Base-by-base conservation (phyloP, 805 yeast species). In the Candida hispaniensis region DNA sequence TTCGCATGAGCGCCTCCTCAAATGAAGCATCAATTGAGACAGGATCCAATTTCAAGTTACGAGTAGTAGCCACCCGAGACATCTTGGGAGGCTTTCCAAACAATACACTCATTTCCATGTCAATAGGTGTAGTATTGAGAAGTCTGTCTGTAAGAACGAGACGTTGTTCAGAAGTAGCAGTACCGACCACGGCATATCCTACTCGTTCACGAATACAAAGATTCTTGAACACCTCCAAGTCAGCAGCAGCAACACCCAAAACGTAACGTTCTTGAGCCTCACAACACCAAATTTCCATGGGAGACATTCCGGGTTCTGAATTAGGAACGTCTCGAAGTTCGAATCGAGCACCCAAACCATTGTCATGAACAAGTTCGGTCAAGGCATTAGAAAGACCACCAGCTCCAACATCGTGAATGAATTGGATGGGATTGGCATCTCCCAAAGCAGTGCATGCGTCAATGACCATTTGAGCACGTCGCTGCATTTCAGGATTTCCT, bases 221-320 rank as follows among this genome's bases (percentile, higher is more conserved):
- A 38, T 67, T 70, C 51, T 73, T 71, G 61, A 91, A 91, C 14
- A 64, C 47, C 5, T 71, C 71, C 41, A 88, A 60, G 54, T 85
- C 80, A 42, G 73, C 75, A 38, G 81, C 81, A 10, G 83, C 69
- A 43, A 91, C 93, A 46, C 94, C 97, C 49, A 91, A 60, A 14
- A 91, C 99, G 50, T 86, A 91, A 59, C 99, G 76, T 60, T 91
- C 99, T 63, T 91, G 99, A 2, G 97, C 91, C 62, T 91, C 98
- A 51, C 93, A 88, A 71, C 99, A 91, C 99, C 99, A 91, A 45
- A 91, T 83, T 64, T 91, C 98, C 94, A 91, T 82, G 39, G 99
- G 97, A 4, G 97, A 88, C 96, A 91, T 83, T 40, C 96, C 93
- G 30, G 94, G 93, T 59, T 91, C 99, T 45, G 85, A 69, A 21